Evolutionary conservation across 805 yeast genomes (phyloP), one percentile per base, ranked within the genome.

Genomic region (Priceomyces castillae): DNA sequence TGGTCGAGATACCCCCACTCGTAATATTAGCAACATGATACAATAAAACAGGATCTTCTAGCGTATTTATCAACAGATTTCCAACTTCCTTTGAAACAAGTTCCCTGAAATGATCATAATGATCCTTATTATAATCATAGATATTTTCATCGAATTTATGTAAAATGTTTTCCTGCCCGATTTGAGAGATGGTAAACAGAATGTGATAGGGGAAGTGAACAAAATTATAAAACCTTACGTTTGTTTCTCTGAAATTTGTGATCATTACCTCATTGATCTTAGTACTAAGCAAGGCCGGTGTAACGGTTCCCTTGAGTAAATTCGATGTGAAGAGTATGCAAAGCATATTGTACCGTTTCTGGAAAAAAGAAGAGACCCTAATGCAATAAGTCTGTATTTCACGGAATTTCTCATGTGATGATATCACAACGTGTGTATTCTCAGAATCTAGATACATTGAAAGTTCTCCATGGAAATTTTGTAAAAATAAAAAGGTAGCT

Each of bases 241-340:
- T 28, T 2, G 51, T 48, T 3, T 20, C 17, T 10, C 41, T 49
- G 41, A 61, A 58, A 14, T 38, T 40, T n/a, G 47, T 40, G n/a
- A 61, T 48, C 51, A 53, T 49, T 4, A 60, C 41, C 40, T 61
- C 66, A 37, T 58, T 58, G 17, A 59, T 28, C 16, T 30, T 28
- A 22, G 18, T 20, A 26, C 39, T 22, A n/a, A 51, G 30, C 11
- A 40, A 16, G 12, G 43, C 33, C 6, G 49, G 48, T 6, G 37
- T 26, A 7, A 41, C 23, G 1, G 37, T 28, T 26, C 47, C 44
- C 30, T 44, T 42, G 15, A 41, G 37, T 17, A 38, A 43, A 25
- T 54, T 52, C 28, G 52, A 47, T 3, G 58, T 59, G 35, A 46
- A 56, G 22, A 50, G 36, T 3, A 53, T 34, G 12, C 51, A 46